Conservation (phyloP, 306 rosid genomes). For the Sicyos edulis region DNA sequence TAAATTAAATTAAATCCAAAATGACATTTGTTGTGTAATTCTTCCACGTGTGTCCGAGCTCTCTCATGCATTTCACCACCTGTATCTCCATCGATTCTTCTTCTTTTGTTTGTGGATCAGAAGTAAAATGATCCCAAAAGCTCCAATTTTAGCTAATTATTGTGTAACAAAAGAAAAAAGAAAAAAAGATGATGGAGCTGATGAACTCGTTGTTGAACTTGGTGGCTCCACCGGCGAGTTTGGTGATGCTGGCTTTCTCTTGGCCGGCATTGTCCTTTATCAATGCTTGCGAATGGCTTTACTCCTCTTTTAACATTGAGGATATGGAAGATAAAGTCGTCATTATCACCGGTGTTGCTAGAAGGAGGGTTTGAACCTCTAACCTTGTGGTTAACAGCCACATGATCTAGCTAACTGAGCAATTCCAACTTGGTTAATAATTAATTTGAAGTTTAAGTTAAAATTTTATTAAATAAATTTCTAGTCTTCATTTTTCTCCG, state of each 20-base stretch:
- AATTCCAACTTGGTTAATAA: background rate
- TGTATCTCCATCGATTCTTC: background rate
- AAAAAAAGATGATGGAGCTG: conserved; percentile 42
- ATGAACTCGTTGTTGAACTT: conserved; percentile 49
- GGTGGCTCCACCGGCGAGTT: conserved; percentile 66
- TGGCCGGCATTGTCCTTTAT: conserved; percentile 82
- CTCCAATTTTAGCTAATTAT: too few species aligned
- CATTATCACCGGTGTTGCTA: conserved; percentile 87
- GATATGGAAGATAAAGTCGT: conserved; percentile 64
- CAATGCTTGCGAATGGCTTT: conserved; percentile 63
- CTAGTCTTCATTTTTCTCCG: too few species aligned
- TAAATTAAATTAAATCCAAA: too few species aligned
- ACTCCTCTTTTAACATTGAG: conserved; percentile 31
- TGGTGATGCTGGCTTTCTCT: conserved; percentile 60
- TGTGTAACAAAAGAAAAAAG: too few species aligned
- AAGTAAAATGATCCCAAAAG: too few species aligned
- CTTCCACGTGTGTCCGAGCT: background rate
- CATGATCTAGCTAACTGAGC: background rate
- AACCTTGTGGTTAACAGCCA: background rate
- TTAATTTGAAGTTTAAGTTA: too few species aligned
- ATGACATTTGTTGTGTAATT: background rate
- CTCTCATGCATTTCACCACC: conserved; percentile 9
- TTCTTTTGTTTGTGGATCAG: too few species aligned
- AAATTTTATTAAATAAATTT: too few species aligned
- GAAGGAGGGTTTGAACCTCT: too few species aligned